Evolutionary conservation across 805 yeast genomes (phyloP).

Genomic region (Candida tallmaniae): DNA sequence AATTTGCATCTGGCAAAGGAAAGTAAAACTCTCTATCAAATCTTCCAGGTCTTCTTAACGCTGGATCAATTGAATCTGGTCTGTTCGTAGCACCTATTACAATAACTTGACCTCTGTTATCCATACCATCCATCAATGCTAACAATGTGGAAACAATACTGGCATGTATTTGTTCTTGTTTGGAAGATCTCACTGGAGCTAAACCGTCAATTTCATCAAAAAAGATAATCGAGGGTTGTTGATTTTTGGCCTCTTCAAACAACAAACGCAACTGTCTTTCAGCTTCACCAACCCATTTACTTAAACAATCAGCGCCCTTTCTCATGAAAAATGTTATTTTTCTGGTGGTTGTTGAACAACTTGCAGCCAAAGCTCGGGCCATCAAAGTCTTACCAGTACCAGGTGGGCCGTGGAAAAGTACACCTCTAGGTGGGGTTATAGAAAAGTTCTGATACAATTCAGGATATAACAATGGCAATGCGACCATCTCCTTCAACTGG

Average conservation of each 20-base stretch:
- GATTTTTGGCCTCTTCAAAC: conserved; percentile 93
- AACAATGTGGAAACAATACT: conserved; percentile 91
- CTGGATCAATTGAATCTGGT: conserved; percentile 98
- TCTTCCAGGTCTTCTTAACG: conserved; percentile 93
- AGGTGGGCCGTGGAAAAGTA: conserved; percentile 96
- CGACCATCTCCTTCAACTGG: conserved; percentile 95
- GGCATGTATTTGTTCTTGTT: conserved; percentile 98
- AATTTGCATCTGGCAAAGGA: conserved; percentile 80
- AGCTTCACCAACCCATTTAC: conserved; percentile 99
- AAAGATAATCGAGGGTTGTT: conserved; percentile 93
- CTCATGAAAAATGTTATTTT: conserved; percentile 97
- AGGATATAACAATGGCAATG: conserved; percentile 87
- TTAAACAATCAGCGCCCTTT: conserved; percentile 94
- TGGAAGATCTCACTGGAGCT: conserved; percentile 96
- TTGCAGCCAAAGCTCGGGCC: conserved; percentile 97
- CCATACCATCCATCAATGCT: conserved; percentile 99
- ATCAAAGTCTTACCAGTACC: conserved; percentile 98
- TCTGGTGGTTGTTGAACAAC: conserved; percentile 77
- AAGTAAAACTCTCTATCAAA: conserved; percentile 96
- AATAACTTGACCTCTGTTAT: conserved; percentile 94
- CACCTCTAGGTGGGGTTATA: conserved; percentile 96
- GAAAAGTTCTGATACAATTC: conserved; percentile 86
- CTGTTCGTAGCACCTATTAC: conserved; percentile 98
- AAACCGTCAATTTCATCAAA: conserved; percentile 98
- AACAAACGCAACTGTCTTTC: conserved; percentile 87